Evolutionary conservation across 2,329 filamentous ascomycete genomes (phyloP).

Genomic region (Ceratocystis cubensis): DNA sequence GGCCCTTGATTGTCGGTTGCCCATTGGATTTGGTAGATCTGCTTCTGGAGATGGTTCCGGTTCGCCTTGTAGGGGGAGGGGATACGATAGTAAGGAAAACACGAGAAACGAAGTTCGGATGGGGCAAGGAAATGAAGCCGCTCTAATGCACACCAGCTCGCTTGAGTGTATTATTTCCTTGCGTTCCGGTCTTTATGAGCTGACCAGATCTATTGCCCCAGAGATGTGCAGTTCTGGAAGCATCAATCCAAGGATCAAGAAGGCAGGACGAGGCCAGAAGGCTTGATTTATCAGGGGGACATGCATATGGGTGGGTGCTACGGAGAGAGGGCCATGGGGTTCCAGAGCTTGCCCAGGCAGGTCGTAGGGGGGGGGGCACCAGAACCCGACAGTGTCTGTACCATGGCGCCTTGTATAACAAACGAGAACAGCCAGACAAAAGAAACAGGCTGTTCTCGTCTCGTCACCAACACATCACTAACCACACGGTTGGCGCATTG

Average conservation of each 20-base stretch:
- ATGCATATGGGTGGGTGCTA: not conserved
- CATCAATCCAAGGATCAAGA: not conserved
- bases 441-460: no score
- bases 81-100: not conserved
- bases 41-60: not conserved
- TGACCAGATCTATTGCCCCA: not conserved
- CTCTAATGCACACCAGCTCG: not conserved
- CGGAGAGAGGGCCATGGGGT: not conserved
- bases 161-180: not conserved
- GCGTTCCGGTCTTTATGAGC: not conserved
- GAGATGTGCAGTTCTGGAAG: slow-evolving; percentile 1
- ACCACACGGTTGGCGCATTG: no score
- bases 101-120: not conserved
- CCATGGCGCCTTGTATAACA: no score
- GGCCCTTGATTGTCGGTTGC: not conserved
- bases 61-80: not conserved
- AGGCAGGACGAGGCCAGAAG: not conserved
- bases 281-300: not conserved
- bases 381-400: no score
- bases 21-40: not conserved
- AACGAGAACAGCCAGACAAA: no score
- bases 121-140: slow-evolving; percentile 1
- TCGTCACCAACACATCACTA: no score
- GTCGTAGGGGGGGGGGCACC: no score
- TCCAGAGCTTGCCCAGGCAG: not conserved